Percentiles rank a stretch among this genome's conserved stretches.
phyloP scores from a whole-genome alignment of 768 basidiomycete species.

The Butyriboletus loyo region DNA sequence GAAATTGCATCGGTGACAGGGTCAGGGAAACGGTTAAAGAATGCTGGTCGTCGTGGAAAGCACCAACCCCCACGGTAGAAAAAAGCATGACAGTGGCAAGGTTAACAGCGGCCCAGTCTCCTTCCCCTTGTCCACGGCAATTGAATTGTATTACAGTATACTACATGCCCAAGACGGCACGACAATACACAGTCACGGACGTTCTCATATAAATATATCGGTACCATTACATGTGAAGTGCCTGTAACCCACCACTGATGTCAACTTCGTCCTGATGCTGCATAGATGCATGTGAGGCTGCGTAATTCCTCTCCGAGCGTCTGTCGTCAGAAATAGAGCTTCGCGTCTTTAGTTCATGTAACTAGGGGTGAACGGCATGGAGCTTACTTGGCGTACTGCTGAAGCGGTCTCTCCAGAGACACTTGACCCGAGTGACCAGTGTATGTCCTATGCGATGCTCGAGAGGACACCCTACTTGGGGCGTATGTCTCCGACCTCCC shows the following conservation, averaged over 20 bases:
- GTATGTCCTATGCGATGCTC: constrained; percentile 27
- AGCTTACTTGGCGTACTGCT: constrained; percentile 21
- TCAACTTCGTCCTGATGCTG: constrained; percentile 20
- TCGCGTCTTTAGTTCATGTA: constrained; percentile 6
- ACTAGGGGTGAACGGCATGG: background rate
- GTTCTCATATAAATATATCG: constrained; percentile 4
- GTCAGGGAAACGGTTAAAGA: constrained; percentile 4
- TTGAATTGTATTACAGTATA: background rate
- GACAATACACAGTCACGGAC: constrained; percentile 3
- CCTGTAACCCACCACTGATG: constrained; percentile 19
- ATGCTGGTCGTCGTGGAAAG: background rate
- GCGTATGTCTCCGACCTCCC: constrained; percentile 12
- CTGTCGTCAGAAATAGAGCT: constrained; percentile 28
- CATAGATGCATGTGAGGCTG: constrained; percentile 14
- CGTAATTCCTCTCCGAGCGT: constrained; percentile 20
- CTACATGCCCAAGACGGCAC: constrained; percentile 2
- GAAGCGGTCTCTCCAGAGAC: constrained; percentile 12
- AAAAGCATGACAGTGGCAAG: too few species aligned
- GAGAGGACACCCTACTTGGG: constrained; percentile 25
- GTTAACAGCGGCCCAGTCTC: background rate
- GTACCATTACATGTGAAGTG: constrained; percentile 22
- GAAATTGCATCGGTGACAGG: constrained; percentile 50
- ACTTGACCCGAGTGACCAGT: constrained; percentile 18
- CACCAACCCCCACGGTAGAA: constrained; percentile 9
- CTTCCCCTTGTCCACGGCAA: background rate